Base-by-base conservation (phyloP, 805 yeast species). In the Candida koratica region DNA sequence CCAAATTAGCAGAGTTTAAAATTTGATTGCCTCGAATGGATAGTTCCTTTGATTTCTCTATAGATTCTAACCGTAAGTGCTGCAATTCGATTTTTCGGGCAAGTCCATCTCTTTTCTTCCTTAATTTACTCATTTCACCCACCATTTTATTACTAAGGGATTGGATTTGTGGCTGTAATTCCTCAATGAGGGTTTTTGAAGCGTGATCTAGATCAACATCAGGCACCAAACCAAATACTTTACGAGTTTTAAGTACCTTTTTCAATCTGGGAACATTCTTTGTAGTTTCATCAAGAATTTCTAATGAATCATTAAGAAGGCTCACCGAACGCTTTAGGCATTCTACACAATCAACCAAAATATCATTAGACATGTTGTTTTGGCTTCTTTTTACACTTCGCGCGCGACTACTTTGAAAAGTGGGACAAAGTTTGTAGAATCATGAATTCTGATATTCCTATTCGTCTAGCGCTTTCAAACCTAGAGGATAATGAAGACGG, bases 141-240 rank as follows among this genome's bases (percentile, higher is more conserved):
- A 58, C 61, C 7, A 71, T 49, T 9, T 49, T 47, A 7, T 46
- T 53, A 17, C 61, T 41, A 4, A 69, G 51, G 5, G 45, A 46
- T 5, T 50, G 38, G 10, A 74, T 52, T 38, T 71, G 66, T 1
- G 79, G 79, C 24, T 61, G 62, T 3, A 69, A 52, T 19, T 65
- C 66, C 9, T 48, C 44, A 29, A 56, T 55, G 29, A 72, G 51
- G 9, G 56, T 48, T 25, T 52, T 53, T 32, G 64, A 64, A 13
- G 74, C 73, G 28, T 54, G 60, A 6, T 50, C 55, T 17, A 74
- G 49, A 36, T 73, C 77, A 37, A 56, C 52, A 42, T 73, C 77
- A 0, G 79, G 76, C 0, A 74, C 66, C 9, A 74, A 51, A 4
- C 75, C 75, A 53, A 73, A 75, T 15, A 73, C 72, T 23, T 69